Evolutionary conservation across 306 rosid species (phyloP).

Genomic region (Hippophae rhamnoides): DNA sequence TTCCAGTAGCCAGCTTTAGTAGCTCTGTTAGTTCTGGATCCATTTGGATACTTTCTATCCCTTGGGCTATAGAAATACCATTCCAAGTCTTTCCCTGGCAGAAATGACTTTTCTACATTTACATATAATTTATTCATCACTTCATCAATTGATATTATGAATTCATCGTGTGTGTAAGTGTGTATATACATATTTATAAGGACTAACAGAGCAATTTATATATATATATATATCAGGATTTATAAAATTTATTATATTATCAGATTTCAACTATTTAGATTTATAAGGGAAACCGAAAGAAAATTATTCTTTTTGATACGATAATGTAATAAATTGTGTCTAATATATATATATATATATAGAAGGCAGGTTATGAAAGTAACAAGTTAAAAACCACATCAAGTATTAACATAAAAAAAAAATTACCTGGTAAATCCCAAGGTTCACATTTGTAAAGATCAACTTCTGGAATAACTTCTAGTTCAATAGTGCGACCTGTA

Average conservation of each 20-base stretch:
- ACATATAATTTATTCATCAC: not conserved
- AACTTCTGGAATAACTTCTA: slow-evolving; percentile 86
- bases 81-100: slow-evolving; percentile 93
- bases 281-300: no score
- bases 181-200: no score
- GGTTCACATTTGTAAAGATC: slow-evolving; percentile 96
- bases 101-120: slow-evolving; percentile 55
- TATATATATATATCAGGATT: no score
- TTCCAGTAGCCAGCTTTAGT: slow-evolving; percentile 91
- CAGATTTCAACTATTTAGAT: no score
- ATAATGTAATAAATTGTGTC: no score
- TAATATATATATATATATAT: no score
- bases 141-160: no score
- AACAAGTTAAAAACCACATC: not conserved
- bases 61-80: slow-evolving; percentile 96
- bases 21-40: slow-evolving; percentile 88
- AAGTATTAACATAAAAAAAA: not conserved
- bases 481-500: slow-evolving; percentile 77
- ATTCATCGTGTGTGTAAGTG: no score
- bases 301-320: no score
- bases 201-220: not conserved
- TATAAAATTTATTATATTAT: no score
- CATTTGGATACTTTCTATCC: slow-evolving; percentile 91
- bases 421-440: slow-evolving; percentile 95
- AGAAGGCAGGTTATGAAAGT: no score